Percentiles rank a stretch among this genome's conserved stretches.
These are phyloP conservation scores for Annona squamosa DNA, from an alignment of 164 flowering plant species.

Conservation along the genomic window DNA sequence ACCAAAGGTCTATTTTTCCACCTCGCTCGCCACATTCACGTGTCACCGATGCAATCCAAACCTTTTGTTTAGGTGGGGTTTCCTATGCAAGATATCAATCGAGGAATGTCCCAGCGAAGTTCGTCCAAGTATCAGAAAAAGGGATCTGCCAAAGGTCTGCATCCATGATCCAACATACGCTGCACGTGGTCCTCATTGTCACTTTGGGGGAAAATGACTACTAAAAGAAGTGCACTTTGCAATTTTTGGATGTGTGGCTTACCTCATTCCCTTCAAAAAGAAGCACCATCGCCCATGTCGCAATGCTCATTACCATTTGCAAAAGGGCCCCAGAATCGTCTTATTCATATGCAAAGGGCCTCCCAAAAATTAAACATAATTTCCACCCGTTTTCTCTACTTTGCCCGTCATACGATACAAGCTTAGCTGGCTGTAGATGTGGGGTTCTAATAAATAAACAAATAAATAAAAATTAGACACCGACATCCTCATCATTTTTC, in stretches of 20 bases:
- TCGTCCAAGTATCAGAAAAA: no score
- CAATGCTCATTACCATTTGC: background rate
- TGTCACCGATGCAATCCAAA: no score
- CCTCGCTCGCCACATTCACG: no score
- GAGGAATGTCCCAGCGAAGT: no score
- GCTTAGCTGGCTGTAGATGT: conserved; percentile 7
- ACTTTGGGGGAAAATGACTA: background rate
- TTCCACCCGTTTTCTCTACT: background rate
- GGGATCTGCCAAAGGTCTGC: background rate
- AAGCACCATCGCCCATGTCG: background rate
- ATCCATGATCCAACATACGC: background rate
- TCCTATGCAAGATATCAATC: no score
- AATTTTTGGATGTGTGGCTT: background rate
- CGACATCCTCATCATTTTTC: conserved; percentile 14
- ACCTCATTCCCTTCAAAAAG: background rate
- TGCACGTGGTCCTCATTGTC: background rate
- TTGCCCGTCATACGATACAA: background rate
- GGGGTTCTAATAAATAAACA: background rate
- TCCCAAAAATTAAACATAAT: no score
- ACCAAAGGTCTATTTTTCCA: no score
- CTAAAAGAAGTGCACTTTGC: background rate
- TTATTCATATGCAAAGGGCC: no score
- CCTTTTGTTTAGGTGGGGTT: no score
- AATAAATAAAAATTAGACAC: background rate
- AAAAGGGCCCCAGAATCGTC: no score